Conservation (phyloP, 495 filamentous ascomycete genomes). For the Penicillium paxilli region DNA sequence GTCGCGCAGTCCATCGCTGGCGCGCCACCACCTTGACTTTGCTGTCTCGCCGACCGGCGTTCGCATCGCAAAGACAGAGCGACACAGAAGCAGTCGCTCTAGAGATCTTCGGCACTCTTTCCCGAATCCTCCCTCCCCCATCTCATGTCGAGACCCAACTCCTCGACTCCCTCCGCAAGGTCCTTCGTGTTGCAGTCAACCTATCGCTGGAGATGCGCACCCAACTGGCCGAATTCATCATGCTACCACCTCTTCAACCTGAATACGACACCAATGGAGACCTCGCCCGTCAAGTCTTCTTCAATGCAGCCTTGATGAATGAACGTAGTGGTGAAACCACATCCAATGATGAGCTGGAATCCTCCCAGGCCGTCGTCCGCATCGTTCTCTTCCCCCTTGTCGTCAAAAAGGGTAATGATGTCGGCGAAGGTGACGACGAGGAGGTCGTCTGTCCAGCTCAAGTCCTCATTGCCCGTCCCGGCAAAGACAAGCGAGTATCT, state of each 20-base stretch:
- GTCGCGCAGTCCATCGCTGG: slow-evolving; percentile 88
- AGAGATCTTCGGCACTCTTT: slow-evolving; percentile 78
- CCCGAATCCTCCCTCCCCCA: slow-evolving; percentile 80
- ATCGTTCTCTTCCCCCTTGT: slow-evolving; percentile 93
- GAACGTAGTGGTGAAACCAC: slow-evolving; percentile 72
- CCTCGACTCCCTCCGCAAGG: slow-evolving; percentile 75
- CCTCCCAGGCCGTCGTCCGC: slow-evolving; percentile 72
- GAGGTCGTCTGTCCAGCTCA: slow-evolving; percentile 92
- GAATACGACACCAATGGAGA: slow-evolving; percentile 94
- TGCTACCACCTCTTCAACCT: slow-evolving; percentile 93
- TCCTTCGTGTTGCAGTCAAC: slow-evolving; percentile 78
- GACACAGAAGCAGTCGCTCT: slow-evolving; percentile 89
- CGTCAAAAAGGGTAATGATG: slow-evolving; percentile 89
- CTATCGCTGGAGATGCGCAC: slow-evolving; percentile 95
- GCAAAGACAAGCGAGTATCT: slow-evolving; percentile 44
- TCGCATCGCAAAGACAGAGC: slow-evolving; percentile 70
- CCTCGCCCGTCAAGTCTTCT: slow-evolving; percentile 74
- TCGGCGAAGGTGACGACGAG: slow-evolving; percentile 81
- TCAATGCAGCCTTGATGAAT: slow-evolving; percentile 91
- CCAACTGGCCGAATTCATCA: slow-evolving; percentile 93
- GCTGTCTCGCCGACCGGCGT: slow-evolving; percentile 72
- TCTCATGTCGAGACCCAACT: slow-evolving; percentile 71
- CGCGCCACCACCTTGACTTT: slow-evolving; percentile 90
- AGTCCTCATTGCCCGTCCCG: slow-evolving; percentile 66
- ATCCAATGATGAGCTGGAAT: slow-evolving; percentile 76